A percentile compares a stretch with the other conserved stretches of the same genome.
phyloP scores from a whole-genome alignment of 192 early-diverging fungal species.

The Coemansia sp. region DNA sequence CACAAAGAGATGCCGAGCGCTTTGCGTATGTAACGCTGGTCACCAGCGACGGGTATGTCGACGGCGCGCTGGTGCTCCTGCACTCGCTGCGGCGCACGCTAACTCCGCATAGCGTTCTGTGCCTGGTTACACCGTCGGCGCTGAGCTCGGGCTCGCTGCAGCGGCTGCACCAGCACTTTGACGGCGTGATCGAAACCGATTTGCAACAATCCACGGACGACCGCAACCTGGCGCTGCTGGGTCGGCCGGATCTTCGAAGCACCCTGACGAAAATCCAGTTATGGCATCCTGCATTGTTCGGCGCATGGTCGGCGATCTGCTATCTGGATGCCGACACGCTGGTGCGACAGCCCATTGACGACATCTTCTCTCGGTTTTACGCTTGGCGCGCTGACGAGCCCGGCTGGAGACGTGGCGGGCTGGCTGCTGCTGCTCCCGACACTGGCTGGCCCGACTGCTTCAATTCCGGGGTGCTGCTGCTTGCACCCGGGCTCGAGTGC shows the following conservation, averaged over 20 bases:
- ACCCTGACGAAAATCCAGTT: conserved; percentile 90
- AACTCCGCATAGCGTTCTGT: conserved; percentile 61
- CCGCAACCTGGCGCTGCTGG: conserved; percentile 58
- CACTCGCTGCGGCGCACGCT: conserved; percentile 66
- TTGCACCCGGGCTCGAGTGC: conserved; percentile 54
- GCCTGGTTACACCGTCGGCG: conserved; percentile 64
- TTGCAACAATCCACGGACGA: conserved; percentile 58
- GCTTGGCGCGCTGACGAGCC: conserved; percentile 19
- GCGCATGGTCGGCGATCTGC: conserved; percentile 57
- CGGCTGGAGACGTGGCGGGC: conserved; percentile 48
- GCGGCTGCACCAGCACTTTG: conserved; percentile 60
- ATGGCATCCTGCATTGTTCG: conserved; percentile 70
- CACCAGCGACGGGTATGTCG: conserved; percentile 78
- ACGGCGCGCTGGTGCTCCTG: conserved; percentile 76
- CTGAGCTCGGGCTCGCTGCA: conserved; percentile 49
- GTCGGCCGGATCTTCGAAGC: conserved; percentile 84
- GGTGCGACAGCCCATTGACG: conserved; percentile 76
- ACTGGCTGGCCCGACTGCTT: conserved; percentile 97
- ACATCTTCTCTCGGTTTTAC: conserved; percentile 62
- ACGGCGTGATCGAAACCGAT: conserved; percentile 68
- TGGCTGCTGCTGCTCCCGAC: conserved; percentile 85
- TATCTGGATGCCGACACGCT: conserved; percentile 93
- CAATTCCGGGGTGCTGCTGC: conserved; percentile 88
- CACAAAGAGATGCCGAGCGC: conserved; percentile 10
- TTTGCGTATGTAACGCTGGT: conserved; percentile 83